A percentile compares a stretch with the other conserved stretches of the same genome.
These are phyloP conservation scores for Podila minutissima DNA, from an alignment of 192 early-diverging fungal species.

Conservation along the genomic window DNA sequence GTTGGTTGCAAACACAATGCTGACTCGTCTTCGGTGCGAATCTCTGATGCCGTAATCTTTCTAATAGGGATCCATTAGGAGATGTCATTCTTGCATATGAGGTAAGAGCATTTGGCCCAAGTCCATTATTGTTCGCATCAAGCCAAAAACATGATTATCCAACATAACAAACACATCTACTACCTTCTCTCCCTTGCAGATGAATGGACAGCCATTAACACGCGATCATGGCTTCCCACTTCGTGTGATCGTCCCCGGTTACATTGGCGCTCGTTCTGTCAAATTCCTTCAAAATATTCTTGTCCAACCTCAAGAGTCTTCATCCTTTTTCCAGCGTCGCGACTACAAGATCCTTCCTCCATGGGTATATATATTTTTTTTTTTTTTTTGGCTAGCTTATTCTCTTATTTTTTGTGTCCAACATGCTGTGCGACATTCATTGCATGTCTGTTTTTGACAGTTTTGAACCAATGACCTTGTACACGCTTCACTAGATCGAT, in stretches of 20 bases:
- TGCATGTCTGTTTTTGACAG: not conserved
- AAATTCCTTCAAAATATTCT: slow-evolving; percentile 82
- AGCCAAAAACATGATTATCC: no score
- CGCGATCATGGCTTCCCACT: slow-evolving; percentile 88
- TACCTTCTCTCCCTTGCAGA: slow-evolving; percentile 50
- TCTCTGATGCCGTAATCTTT: not conserved
- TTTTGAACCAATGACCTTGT: slow-evolving; percentile 27
- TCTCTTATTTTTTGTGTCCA: not conserved
- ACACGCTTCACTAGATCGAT: not conserved
- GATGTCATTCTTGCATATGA: slow-evolving; percentile 77
- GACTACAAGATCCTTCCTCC: slow-evolving; percentile 91
- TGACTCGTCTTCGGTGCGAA: not conserved
- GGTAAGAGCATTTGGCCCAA: slow-evolving; percentile 29
- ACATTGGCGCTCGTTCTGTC: slow-evolving; percentile 89
- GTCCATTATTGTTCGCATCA: no score
- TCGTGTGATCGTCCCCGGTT: slow-evolving; percentile 87
- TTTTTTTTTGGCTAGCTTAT: not conserved
- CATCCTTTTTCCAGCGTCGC: slow-evolving; percentile 73
- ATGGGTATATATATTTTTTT: slow-evolving; percentile 54
- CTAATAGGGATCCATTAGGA: slow-evolving; percentile 54
- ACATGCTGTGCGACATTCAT: not conserved
- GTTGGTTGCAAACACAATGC: no score
- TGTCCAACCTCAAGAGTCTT: slow-evolving; percentile 71
- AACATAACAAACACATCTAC: slow-evolving; percentile 22
- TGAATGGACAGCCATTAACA: slow-evolving; percentile 76